Evolutionary conservation across 352 stramenopile genomes (phyloP).

Genomic region (Globisporangium cylindrosporum): DNA sequence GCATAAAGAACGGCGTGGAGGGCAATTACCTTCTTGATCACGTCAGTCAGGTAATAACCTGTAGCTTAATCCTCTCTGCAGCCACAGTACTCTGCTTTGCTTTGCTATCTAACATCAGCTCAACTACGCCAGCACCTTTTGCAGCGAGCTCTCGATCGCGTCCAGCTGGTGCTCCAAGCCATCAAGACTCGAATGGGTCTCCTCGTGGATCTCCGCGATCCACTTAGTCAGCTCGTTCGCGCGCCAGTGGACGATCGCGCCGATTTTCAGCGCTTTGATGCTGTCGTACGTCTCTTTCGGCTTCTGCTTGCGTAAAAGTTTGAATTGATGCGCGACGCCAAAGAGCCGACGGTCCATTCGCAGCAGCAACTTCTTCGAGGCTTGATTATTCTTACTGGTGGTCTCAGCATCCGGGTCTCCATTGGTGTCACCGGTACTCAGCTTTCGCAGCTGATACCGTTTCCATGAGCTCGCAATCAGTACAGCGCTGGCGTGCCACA

Average conservation of each 20-base stretch:
- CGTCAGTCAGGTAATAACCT: neutral
- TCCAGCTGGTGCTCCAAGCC: conserved; percentile 7
- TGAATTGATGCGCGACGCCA: conserved; percentile 29
- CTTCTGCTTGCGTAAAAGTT: conserved; percentile 25
- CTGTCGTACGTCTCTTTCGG: conserved; percentile 23
- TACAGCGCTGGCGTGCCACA: conserved; percentile 24
- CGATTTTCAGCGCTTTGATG: conserved; percentile 17
- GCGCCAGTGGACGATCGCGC: neutral
- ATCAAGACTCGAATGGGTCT: conserved; percentile 6
- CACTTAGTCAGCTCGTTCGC: conserved; percentile 2
- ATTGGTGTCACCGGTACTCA: neutral
- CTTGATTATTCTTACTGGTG: neutral
- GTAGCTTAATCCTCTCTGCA: neutral
- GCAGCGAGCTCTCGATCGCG: conserved; percentile 2
- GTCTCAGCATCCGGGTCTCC: neutral
- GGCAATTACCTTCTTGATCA: neutral
- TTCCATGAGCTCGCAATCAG: conserved; percentile 45
- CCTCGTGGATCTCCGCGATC: conserved; percentile 1
- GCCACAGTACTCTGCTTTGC: neutral
- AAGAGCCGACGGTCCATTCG: conserved; percentile 12
- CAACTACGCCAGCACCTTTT: neutral
- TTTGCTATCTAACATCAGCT: neutral
- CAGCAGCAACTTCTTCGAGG: neutral
- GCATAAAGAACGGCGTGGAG: neutral
- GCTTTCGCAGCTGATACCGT: conserved; percentile 10